Conservation (phyloP, 2,329 filamentous ascomycete genomes). For the Pezicula neosporulosa region DNA sequence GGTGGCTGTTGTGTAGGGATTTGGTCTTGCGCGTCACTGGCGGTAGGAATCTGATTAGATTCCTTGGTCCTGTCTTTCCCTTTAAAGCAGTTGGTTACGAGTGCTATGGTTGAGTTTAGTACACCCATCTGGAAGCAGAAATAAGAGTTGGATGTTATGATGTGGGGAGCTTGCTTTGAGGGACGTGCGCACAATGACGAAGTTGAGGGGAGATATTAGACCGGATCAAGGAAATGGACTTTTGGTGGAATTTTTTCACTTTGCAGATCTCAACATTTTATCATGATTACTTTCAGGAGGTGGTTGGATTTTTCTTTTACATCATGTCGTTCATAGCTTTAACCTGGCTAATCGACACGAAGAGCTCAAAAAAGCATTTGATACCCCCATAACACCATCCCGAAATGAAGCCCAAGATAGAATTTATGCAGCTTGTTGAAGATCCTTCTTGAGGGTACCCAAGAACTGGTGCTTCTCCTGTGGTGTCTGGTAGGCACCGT, state of each 20-base stretch:
- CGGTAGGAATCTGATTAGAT: not conserved
- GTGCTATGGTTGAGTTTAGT: constrained; percentile 12
- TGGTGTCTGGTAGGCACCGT: constrained; percentile 98
- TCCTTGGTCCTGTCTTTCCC: not conserved
- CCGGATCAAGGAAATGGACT: not conserved
- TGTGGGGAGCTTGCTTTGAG: constrained; percentile 6
- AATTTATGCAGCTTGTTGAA: constrained; percentile 52
- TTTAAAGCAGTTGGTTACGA: constrained; percentile 6
- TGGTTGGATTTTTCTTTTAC: not conserved
- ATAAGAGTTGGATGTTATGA: not conserved
- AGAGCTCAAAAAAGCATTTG: constrained; percentile 23
- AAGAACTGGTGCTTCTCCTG: constrained; percentile 97
- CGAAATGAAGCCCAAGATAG: constrained; percentile 30
- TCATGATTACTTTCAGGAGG: not conserved
- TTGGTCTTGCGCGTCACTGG: not conserved
- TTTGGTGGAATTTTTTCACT: not conserved
- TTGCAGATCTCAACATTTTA: not conserved
- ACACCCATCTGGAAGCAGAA: constrained; percentile 14
- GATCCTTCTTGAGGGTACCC: constrained; percentile 99
- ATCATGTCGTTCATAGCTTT: not conserved
- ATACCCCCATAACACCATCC: constrained; percentile 23
- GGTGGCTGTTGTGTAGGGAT: constrained; percentile 7
- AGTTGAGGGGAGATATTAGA: not conserved
- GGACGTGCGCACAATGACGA: constrained; percentile 11
- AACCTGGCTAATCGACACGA: not conserved